Evolutionary conservation across 495 filamentous ascomycete genomes (phyloP).

Genomic region (Penicillium canescens): DNA sequence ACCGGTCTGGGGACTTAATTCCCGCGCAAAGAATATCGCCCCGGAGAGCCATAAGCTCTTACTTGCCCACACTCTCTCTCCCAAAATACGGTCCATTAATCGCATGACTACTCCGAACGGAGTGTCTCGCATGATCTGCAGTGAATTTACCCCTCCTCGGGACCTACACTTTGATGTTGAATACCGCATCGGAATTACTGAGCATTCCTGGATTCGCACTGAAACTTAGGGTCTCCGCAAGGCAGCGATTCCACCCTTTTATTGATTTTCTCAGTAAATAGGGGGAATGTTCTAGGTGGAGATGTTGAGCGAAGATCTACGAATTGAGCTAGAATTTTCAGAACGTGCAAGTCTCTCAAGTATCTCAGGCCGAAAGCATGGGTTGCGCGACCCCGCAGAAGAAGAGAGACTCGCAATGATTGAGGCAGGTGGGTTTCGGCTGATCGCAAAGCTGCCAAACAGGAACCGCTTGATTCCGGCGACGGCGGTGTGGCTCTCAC

Average conservation of each 20-base stretch:
- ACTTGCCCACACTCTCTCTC: not conserved
- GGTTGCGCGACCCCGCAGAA: not conserved
- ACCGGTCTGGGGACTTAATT: constrained; percentile 3
- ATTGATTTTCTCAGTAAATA: not conserved
- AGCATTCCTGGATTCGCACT: constrained; percentile 11
- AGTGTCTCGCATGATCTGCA: constrained; percentile 32
- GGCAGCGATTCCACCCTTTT: no score
- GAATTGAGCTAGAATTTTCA: constrained; percentile 11
- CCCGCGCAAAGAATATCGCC: constrained; percentile 1
- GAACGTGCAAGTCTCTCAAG: not conserved
- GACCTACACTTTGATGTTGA: constrained; percentile 22
- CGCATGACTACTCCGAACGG: constrained; percentile 25
- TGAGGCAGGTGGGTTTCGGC: constrained; percentile 27
- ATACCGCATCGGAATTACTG: constrained; percentile 2
- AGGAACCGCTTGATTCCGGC: constrained; percentile 29
- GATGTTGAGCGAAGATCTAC: not conserved
- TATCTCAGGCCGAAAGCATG: no score
- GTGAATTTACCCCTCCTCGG: constrained; percentile 33
- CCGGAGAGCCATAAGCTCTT: not conserved
- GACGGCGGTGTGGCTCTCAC: constrained; percentile 29
- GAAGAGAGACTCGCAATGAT: constrained; percentile 20
- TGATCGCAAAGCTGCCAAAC: constrained; percentile 25
- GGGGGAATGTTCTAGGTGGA: constrained; percentile 12
- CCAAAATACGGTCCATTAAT: constrained; percentile 3
- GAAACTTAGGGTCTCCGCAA: constrained; percentile 2